Conservation (phyloP, 257 asterid genomes). For the Nicotiana obtusifolia region DNA sequence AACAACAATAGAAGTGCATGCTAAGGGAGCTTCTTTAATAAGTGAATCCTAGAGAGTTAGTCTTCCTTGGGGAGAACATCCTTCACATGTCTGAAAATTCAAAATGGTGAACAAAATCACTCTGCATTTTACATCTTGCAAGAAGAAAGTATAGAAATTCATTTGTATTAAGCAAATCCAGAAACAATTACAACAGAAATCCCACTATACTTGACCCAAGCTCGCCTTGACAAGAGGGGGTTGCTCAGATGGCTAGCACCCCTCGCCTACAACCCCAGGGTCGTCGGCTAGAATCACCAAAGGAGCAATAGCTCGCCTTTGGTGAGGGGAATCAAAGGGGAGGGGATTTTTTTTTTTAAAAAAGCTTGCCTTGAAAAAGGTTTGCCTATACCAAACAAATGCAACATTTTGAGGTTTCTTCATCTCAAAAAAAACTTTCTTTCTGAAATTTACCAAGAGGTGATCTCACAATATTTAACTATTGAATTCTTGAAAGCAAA, state of each 20-base stretch:
- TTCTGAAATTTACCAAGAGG: background rate
- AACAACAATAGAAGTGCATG: slow-evolving; percentile 50
- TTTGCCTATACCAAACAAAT: background rate
- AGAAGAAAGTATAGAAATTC: background rate
- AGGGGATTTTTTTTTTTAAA: too few relatives aligned
- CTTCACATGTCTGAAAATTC: slow-evolving; percentile 50
- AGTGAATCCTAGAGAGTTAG: slow-evolving; percentile 44
- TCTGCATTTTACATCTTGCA: background rate
- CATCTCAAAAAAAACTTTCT: background rate
- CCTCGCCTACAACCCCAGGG: too few relatives aligned
- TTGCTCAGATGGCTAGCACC: too few relatives aligned
- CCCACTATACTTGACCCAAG: background rate
- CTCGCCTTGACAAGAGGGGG: too few relatives aligned
- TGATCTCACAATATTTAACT: too few relatives aligned
- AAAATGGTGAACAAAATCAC: background rate
- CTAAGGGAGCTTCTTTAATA: slow-evolving; percentile 46
- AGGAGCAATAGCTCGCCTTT: too few relatives aligned
- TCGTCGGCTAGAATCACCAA: too few relatives aligned
- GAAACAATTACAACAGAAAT: background rate
- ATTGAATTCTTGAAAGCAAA: too few relatives aligned
- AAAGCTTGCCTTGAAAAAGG: too few relatives aligned
- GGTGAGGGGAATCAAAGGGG: too few relatives aligned
- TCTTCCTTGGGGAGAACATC: slow-evolving; percentile 77
- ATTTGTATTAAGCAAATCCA: background rate
- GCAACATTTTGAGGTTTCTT: background rate